Conservation (phyloP, 148 eudicot genomes). For the Oxyria digyna region DNA sequence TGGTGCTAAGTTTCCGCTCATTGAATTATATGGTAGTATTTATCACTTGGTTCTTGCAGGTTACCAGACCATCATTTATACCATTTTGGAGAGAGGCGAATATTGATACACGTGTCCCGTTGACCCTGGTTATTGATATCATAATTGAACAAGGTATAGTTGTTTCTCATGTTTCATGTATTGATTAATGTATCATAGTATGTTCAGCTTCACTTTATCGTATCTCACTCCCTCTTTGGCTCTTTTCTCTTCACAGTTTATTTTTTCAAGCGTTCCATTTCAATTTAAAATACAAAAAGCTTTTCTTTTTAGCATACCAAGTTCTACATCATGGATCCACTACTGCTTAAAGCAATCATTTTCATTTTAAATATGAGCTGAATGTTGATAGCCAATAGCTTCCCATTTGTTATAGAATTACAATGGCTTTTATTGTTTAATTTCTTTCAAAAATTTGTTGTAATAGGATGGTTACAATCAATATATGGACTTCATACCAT, state of each 20-base stretch:
- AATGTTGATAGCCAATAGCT: neutral
- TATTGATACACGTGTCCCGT: conserved; percentile 49
- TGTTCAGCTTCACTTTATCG: neutral
- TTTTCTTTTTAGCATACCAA: neutral
- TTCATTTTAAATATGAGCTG: neutral
- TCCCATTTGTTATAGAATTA: neutral
- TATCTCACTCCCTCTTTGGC: neutral
- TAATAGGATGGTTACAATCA: conserved; percentile 65
- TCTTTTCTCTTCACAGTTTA: neutral
- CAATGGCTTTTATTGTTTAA: neutral
- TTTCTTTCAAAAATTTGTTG: neutral
- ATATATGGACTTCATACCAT: conserved; percentile 56
- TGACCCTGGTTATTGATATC: conserved; percentile 54
- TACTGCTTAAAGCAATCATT: neutral
- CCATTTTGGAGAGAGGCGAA: conserved; percentile 56
- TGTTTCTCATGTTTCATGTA: neutral
- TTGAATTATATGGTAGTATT: neutral
- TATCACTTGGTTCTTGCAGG: conserved; percentile 23
- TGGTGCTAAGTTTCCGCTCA: neutral
- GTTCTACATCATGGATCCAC: neutral
- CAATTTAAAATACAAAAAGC: neutral
- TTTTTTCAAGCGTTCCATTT: neutral
- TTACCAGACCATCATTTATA: conserved; percentile 63
- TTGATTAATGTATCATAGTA: neutral
- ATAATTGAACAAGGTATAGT: conserved; percentile 77